Conservation (phyloP, 2,329 filamentous ascomycete genomes). For the Aureobasidium uvarum region DNA sequence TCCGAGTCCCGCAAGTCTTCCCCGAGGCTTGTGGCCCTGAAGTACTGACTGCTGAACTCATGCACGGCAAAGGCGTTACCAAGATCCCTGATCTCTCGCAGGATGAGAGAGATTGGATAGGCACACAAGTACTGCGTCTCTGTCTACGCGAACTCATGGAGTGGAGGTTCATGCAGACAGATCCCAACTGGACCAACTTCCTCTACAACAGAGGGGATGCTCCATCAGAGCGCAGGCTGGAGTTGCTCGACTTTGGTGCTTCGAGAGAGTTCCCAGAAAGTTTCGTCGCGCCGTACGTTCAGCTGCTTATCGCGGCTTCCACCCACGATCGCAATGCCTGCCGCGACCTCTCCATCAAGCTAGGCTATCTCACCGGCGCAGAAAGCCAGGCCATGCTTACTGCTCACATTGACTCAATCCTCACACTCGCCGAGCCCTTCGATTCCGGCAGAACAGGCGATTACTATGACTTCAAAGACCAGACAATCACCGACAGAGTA, state of each 20-base stretch:
- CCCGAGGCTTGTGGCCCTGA: constrained; percentile 77
- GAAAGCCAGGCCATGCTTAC: constrained; percentile 85
- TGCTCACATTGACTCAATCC: constrained; percentile 81
- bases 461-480: constrained; percentile 86
- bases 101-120: constrained; percentile 90
- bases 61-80: constrained; percentile 83
- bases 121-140: constrained; percentile 85
- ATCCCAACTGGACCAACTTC: constrained; percentile 99
- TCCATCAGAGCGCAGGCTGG: constrained; percentile 56
- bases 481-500: constrained; percentile 95
- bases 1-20: constrained; percentile 76
- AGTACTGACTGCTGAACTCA: constrained; percentile 89
- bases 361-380: constrained; percentile 90
- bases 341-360: constrained; percentile 65
- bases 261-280: constrained; percentile 76
- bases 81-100: constrained; percentile 71
- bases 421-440: constrained; percentile 93
- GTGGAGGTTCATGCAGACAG: constrained; percentile 98
- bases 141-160: constrained; percentile 91
- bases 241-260: constrained; percentile 94
- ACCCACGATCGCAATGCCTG: constrained; percentile 64
- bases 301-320: constrained; percentile 76
- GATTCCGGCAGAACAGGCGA: constrained; percentile 62
- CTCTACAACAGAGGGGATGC: constrained; percentile 51
- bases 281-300: constrained; percentile 79